phyloP scores from a whole-genome alignment of 1,284 basidiomycete genomes.

The Austroboletus novae-zelandiae region DNA sequence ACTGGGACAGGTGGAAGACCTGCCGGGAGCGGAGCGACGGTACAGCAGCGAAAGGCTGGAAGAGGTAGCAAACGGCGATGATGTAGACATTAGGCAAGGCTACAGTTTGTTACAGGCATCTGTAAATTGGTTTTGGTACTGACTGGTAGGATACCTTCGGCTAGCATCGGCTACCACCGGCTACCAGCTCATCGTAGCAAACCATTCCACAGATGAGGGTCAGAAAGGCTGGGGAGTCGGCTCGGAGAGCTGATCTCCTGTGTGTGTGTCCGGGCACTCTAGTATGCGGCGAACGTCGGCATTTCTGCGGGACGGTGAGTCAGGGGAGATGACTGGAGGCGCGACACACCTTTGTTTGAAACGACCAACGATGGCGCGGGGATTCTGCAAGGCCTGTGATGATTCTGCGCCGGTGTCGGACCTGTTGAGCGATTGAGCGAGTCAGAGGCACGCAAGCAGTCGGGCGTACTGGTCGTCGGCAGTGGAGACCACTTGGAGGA shows the following conservation, averaged over 20 bases:
- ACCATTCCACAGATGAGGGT: too few species aligned
- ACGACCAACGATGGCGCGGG: constrained; percentile 49
- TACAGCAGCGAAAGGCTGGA: constrained; percentile 32
- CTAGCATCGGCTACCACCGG: too few species aligned
- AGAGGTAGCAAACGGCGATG: constrained; percentile 31
- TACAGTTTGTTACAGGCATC: constrained; percentile 5
- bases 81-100: constrained; percentile 4
- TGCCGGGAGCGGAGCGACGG: constrained; percentile 15
- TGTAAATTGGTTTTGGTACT: too few species aligned
- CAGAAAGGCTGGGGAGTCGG: constrained; percentile 6
- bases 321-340: neutral
- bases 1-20: constrained; percentile 14
- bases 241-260: constrained; percentile 4
- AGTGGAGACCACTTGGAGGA: constrained; percentile 58
- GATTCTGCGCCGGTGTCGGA: constrained; percentile 28
- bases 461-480: constrained; percentile 44
- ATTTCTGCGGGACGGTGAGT: constrained; percentile 45
- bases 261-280: constrained; percentile 39
- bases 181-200: too few species aligned
- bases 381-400: constrained; percentile 43
- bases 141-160: too few species aligned
- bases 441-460: neutral
- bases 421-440: constrained; percentile 8
- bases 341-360: constrained; percentile 61
- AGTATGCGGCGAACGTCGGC: constrained; percentile 53